phyloP scores from a whole-genome alignment of 2,329 filamentous ascomycete genomes.

The Penicillium hordei region DNA sequence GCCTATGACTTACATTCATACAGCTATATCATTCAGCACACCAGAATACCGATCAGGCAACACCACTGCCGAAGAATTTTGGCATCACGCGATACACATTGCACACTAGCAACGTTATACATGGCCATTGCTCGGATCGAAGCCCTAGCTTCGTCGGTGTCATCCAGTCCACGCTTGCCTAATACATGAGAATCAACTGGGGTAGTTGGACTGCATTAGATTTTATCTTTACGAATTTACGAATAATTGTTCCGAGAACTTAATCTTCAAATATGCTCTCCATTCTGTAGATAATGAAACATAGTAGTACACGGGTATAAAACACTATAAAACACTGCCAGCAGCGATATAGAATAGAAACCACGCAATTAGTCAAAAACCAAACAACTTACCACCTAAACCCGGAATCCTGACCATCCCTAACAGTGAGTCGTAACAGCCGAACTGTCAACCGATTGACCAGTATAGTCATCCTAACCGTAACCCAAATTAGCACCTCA shows the following conservation, averaged over 20 bases:
- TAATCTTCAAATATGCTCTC: background rate
- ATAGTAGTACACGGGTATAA: conserved; percentile 24
- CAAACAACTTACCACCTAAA: background rate
- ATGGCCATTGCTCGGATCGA: background rate
- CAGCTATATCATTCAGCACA: background rate
- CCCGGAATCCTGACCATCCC: background rate
- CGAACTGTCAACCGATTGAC: conserved; percentile 20
- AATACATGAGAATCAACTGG: background rate
- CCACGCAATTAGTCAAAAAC: background rate
- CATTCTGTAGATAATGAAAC: conserved; percentile 2
- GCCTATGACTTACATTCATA: background rate
- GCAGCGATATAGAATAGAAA: background rate
- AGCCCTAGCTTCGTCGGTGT: background rate
- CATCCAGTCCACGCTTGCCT: background rate
- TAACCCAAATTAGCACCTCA: background rate
- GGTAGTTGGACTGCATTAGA: background rate
- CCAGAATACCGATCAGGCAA: background rate
- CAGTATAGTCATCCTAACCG: conserved; percentile 28
- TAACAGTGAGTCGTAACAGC: conserved; percentile 5
- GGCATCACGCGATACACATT: background rate
- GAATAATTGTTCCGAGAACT: background rate
- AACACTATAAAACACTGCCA: conserved; percentile 13
- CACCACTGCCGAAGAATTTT: background rate
- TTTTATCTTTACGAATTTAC: conserved; percentile 7
- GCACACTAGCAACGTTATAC: background rate